Base-by-base conservation (phyloP, 495 filamentous ascomycete genomes). In the Filosporella fistucella region DNA sequence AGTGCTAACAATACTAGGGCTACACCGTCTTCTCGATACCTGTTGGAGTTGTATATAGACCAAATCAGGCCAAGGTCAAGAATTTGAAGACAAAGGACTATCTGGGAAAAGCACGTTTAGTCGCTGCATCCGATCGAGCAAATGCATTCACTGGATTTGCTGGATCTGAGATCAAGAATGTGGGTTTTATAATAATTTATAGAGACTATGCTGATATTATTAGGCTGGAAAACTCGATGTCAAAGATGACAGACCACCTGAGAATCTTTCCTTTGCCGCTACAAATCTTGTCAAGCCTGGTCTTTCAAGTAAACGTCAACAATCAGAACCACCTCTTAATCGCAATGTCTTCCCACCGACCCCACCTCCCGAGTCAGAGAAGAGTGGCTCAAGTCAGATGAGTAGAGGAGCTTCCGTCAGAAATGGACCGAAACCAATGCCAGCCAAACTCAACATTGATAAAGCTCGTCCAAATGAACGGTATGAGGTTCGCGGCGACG, bases 1-100 rank as follows among this genome's bases (percentile, higher is more conserved):
- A 8, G 22, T 21, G 24, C 50, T 59, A 49, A 56, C 28, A 30
- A 12, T 1, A 44, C 51, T 41, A 95, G 91, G 91, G 91, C 38
- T 99, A 97, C 60, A 99, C 94, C 1, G 93, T 99, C 11, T 99
- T 99, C 72, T 99, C 93, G 2, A 96, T 99, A 34, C 93, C 93
- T 1, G 89, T 97, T 24, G 93, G 93, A 13, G 82, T 96, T 32
- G 72, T 99, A 35, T 99, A 97, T 68, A 77, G 93, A 37, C 93
- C 93, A 26, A 97, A 96, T 63, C 88, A 90, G 51, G 90, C 94
- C 51, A 99, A 99, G 65, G 93, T 99, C 45, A 95, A 91, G 64
- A 99, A 99, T 57, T 74, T 99, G 54, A 94, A 96, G 68, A 82
- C 88, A 18, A 96, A 95, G 63, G 89, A 97, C 59, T 99, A 99